These are phyloP conservation scores for Phytophthora sojae DNA, from an alignment of 352 stramenopile genomes.

Conservation along the genomic window DNA sequence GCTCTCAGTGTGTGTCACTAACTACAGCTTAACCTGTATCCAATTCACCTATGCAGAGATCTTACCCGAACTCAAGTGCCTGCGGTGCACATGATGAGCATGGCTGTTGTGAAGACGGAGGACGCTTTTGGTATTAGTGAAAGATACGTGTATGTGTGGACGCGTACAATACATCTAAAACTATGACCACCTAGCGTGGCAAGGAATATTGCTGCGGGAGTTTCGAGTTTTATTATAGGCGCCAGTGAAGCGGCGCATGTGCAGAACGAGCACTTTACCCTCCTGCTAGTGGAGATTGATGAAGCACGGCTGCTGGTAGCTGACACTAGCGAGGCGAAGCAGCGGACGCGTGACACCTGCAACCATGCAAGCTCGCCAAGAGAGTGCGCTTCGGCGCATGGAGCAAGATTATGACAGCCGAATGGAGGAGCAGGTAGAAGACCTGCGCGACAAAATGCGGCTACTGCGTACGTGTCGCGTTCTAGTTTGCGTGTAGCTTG, in stretches of 20 bases:
- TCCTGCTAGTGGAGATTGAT: conserved; percentile 24
- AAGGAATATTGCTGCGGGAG: conserved; percentile 3
- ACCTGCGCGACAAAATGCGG: conserved; percentile 87
- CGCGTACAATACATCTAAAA: conserved; percentile 29
- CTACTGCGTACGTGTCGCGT: conserved; percentile 66
- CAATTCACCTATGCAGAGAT: conserved; percentile 45
- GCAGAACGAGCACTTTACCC: conserved; percentile 1
- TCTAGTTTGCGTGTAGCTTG: neutral
- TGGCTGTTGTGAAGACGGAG: neutral
- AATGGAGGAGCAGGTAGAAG: conserved; percentile 87
- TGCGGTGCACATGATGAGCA: conserved; percentile 53
- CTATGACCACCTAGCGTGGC: conserved; percentile 10
- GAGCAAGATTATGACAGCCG: conserved; percentile 83
- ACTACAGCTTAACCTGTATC: neutral
- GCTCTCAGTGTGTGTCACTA: neutral
- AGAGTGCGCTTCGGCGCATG: conserved; percentile 79
- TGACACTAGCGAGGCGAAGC: conserved; percentile 10
- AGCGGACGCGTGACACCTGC: neutral
- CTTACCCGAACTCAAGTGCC: conserved; percentile 50
- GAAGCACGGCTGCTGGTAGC: conserved; percentile 2
- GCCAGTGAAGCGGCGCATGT: conserved; percentile 21
- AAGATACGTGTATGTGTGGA: conserved; percentile 14
- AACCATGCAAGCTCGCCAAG: conserved; percentile 52
- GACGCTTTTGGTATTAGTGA: conserved; percentile 6
- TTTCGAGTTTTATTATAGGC: conserved; percentile 43